Evolutionary conservation across 2,329 filamentous ascomycete species (phyloP), one percentile per base, ranked within the genome.

Genomic region (Sphaerulina populicola): DNA sequence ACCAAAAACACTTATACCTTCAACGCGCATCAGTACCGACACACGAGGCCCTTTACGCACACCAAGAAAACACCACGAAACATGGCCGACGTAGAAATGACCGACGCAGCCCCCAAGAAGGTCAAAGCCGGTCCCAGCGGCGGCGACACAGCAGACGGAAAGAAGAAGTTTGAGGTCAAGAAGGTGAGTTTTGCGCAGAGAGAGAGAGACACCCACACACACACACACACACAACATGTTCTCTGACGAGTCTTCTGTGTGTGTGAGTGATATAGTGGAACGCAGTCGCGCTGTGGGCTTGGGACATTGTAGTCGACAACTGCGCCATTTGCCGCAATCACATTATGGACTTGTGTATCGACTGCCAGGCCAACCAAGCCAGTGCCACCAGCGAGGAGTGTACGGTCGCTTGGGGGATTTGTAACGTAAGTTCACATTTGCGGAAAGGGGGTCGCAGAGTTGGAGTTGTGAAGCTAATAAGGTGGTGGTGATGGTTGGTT

Each of bases 251-350:
- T 8, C 6, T 35, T 11, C 4, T 35, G 4, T 18, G 18, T 18
- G 18, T 2, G 18, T 18, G n/a, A n/a, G 18, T 18, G 18, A 18
- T 10, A 35, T 65, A 96, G 91, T 98, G 93, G 93, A 97, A 97
- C 64, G 93, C 93, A 0, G 93, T 98, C 46, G 90, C 93, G 37
- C 78, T 98, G 2, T 98, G 93, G 93, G 93, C 93, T 0, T 98
- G 93, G 93, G 93, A 98, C 68, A 98, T 98, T 53, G 90, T 97
- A 30, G 93, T 98, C 55, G 93, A 98, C 73, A 98, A 98, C 78
- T 98, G 93, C 69, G 93, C 93, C 64, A 98, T 98, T 68, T 98
- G 93, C 77, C 81, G 93, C 68, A 98, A 98, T 70, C 93, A 98
- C 71, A 98, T 98, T 71, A 98, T 98, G 93, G 93, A 98, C 71